These are phyloP conservation scores for Talaromyces funiculosus DNA, from an alignment of 2,329 filamentous ascomycete genomes.

Conservation along the genomic window DNA sequence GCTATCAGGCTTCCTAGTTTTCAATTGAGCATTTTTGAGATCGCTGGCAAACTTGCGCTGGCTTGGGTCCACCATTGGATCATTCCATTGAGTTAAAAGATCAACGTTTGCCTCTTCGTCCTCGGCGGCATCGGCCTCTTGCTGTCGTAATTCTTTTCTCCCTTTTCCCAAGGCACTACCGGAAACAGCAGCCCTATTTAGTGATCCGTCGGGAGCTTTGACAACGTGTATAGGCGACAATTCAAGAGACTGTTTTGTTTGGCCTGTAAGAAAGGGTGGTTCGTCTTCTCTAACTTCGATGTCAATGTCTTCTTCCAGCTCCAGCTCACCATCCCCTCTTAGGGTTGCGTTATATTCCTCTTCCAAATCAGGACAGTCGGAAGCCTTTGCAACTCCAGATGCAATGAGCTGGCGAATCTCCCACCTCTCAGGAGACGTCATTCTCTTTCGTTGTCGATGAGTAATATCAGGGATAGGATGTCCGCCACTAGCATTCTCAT, in stretches of 20 bases:
- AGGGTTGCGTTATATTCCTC: conserved; percentile 88
- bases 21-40: too few relatives aligned
- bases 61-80: conserved; percentile 85
- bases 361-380: conserved; percentile 89
- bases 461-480: conserved; percentile 49
- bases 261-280: conserved; percentile 88
- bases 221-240: conserved; percentile 92
- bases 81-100: conserved; percentile 73
- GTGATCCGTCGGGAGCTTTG: conserved; percentile 95
- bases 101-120: conserved; percentile 64
- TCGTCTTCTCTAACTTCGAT: conserved; percentile 97
- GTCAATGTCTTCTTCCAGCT: conserved; percentile 92
- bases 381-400: conserved; percentile 85
- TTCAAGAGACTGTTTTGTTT: conserved; percentile 94
- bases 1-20: conserved; percentile 57
- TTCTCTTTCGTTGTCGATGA: conserved; percentile 72
- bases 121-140: conserved; percentile 73
- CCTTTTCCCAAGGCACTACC: conserved; percentile 86
- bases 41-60: conserved; percentile 86
- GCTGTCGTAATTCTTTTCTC: conserved; percentile 77
- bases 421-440: conserved; percentile 96
- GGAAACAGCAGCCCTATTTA: conserved; percentile 93
- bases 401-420: conserved; percentile 96
- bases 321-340: conserved; percentile 77
- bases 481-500: conserved; percentile 50